These are phyloP conservation scores for Blakeslea trispora DNA, from an alignment of 371 early-diverging fungal genomes.

Conservation along the genomic window DNA sequence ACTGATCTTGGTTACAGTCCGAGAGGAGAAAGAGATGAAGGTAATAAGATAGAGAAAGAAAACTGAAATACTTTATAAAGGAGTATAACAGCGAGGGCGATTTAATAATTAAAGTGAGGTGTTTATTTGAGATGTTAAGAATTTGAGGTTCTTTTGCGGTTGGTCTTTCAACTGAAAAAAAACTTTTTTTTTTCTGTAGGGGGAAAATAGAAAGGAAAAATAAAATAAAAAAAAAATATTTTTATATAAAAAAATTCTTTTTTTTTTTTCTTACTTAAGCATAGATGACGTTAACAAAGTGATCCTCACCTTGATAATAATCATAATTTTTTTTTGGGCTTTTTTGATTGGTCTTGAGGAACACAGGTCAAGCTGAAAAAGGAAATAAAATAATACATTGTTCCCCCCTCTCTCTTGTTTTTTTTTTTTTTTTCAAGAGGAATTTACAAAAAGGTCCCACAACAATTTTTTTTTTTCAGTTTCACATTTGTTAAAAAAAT, in stretches of 20 bases:
- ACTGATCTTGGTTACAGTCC: conserved; percentile 54
- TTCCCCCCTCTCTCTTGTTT: too few relatives aligned
- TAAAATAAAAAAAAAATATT: conserved; percentile 1
- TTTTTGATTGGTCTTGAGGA: background rate
- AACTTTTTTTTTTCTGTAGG: background rate
- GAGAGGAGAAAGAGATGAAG: conserved; percentile 29
- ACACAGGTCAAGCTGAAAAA: background rate
- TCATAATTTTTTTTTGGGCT: background rate
- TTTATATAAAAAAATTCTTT: conserved; percentile 6
- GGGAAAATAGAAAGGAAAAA: background rate
- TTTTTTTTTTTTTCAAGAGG: too few relatives aligned
- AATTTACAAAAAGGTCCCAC: too few relatives aligned
- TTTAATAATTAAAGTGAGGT: conserved; percentile 4
- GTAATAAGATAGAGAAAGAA: conserved; percentile 24
- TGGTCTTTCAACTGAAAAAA: conserved; percentile 4
- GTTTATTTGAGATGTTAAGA: conserved; percentile 3
- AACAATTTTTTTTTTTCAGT: too few relatives aligned
- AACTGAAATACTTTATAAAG: conserved; percentile 33
- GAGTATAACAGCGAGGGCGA: conserved; percentile 22
- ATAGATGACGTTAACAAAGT: background rate
- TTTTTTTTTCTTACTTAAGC: conserved; percentile 3
- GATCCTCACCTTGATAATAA: too few relatives aligned
- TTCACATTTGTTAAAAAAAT: too few relatives aligned
- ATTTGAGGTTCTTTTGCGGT: conserved; percentile 24
- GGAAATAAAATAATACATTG: background rate